phyloP scores from a whole-genome alignment of 306 rosid genomes.

The Abrus precatorius region DNA sequence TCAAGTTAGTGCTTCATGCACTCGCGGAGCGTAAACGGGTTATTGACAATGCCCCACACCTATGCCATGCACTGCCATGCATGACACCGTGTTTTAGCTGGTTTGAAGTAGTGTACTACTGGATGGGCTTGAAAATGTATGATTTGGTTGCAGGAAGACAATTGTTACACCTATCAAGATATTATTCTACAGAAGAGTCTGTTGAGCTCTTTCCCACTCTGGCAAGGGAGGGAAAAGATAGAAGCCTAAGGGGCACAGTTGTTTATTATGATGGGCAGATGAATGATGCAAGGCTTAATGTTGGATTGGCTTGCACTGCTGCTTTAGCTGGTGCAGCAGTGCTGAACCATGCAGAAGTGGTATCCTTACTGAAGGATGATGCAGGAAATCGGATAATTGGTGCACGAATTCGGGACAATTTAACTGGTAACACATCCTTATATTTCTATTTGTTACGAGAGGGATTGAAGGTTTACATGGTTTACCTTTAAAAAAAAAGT shows the following conservation, averaged over 20 bases:
- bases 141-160: conserved; percentile 94
- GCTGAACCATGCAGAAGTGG: conserved; percentile 93
- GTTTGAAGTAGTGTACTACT: conserved; percentile 92
- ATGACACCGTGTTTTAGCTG: conserved; percentile 98
- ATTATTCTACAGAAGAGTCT: conserved; percentile 90
- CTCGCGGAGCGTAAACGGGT: conserved; percentile 95
- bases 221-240: conserved; percentile 70
- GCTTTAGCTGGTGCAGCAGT: conserved; percentile 99
- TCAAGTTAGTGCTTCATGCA: conserved; percentile 96
- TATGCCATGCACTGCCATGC: conserved; percentile 97
- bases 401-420: conserved; percentile 82
- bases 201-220: conserved; percentile 94
- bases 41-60: conserved; percentile 97
- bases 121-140: conserved; percentile 95
- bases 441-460: conserved; percentile 12
- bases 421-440: conserved; percentile 71
- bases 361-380: conserved; percentile 86
- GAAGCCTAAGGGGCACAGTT: conserved; percentile 88
- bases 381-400: conserved; percentile 74
- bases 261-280: conserved; percentile 99
- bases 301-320: conserved; percentile 94
- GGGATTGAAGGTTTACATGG: not conserved
- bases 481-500: not conserved
- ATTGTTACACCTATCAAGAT: conserved; percentile 88
- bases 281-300: conserved; percentile 96